phyloP scores from a whole-genome alignment of 192 early-diverging fungal species.

The Diversispora epigaea region DNA sequence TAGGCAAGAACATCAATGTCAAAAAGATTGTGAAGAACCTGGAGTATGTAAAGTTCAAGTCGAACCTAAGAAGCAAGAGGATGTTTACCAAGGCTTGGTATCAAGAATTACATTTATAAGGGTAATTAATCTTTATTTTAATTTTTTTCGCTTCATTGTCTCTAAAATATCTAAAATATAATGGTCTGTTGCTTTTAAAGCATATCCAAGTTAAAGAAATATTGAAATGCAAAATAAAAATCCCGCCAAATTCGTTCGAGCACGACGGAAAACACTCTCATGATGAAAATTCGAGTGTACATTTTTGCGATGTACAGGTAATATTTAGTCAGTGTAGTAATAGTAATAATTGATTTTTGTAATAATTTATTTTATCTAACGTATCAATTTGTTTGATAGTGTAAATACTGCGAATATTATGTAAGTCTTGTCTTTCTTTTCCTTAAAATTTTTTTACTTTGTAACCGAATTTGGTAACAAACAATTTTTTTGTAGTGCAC shows the following conservation, averaged over 20 bases:
- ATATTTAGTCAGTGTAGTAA: background rate
- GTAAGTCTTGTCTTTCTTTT: background rate
- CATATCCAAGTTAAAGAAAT: slow-evolving; percentile 2
- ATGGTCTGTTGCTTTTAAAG: background rate
- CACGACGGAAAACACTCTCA: slow-evolving; percentile 16
- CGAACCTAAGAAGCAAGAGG: slow-evolving; percentile 23
- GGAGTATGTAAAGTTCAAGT: slow-evolving; percentile 29
- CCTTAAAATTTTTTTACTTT: background rate
- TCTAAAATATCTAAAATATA: background rate
- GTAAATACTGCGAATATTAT: slow-evolving; percentile 22
- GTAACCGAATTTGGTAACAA: background rate
- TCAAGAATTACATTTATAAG: background rate
- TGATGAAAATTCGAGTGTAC: slow-evolving; percentile 1
- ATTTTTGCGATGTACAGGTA: slow-evolving; percentile 22
- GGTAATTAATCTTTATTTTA: background rate
- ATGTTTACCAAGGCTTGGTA: background rate
- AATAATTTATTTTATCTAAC: background rate
- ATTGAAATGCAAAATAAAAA: slow-evolving; percentile 13
- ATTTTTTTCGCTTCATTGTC: background rate
- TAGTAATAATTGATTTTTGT: background rate
- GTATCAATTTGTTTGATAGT: background rate
- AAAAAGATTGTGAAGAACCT: slow-evolving; percentile 14
- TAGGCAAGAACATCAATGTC: slow-evolving; percentile 34
- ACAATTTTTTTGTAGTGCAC: slow-evolving; percentile 4
- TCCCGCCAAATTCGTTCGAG: slow-evolving; percentile 18